Conservation (phyloP, 495 filamentous ascomycete genomes). For the Cercophora newfieldiana region DNA sequence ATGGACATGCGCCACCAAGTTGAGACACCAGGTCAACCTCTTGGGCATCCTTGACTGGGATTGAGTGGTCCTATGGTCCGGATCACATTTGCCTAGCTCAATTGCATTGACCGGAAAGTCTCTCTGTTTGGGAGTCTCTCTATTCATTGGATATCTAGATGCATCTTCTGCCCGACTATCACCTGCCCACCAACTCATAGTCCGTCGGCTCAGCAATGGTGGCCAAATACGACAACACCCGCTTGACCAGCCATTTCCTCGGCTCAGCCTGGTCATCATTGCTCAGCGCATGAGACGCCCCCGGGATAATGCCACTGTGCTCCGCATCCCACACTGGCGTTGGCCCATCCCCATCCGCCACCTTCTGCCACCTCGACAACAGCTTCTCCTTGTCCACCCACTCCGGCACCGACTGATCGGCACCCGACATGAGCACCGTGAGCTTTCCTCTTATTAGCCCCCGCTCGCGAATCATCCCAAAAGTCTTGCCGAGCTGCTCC, state of each 20-base stretch:
- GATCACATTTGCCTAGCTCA: too few species aligned
- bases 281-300: constrained; percentile 49
- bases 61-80: too few species aligned
- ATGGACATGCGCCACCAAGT: too few species aligned
- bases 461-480: constrained; percentile 56
- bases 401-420: constrained; percentile 63
- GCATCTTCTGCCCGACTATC: background rate
- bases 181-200: background rate
- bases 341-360: constrained; percentile 1
- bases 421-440: constrained; percentile 57
- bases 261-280: constrained; percentile 49
- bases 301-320: constrained; percentile 45
- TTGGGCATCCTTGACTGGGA: too few species aligned
- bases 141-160: background rate
- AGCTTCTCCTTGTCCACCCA: constrained; percentile 63
- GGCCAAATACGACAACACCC: constrained; percentile 36
- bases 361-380: constrained; percentile 55
- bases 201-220: background rate
- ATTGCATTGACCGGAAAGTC: too few species aligned
- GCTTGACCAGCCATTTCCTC: constrained; percentile 38
- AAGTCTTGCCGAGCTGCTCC: constrained; percentile 55
- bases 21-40: too few species aligned
- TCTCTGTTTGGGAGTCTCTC: too few species aligned
- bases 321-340: constrained; percentile 39
- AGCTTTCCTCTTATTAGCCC: constrained; percentile 45